Evolutionary conservation across 176 grass and related monocot species (phyloP).

Genomic region (Rhynchospora breviuscula): DNA sequence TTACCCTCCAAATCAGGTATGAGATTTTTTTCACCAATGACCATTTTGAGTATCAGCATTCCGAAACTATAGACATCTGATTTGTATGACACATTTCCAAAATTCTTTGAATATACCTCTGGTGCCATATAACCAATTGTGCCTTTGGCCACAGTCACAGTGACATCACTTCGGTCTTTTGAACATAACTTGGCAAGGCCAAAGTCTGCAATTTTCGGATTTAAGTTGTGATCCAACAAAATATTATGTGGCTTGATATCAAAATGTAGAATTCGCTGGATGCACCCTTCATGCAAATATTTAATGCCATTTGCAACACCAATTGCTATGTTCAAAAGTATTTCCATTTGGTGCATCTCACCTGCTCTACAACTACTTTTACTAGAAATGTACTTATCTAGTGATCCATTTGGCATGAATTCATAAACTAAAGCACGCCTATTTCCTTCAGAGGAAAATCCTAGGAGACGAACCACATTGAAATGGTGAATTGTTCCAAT

Average conservation of each 20-base stretch:
- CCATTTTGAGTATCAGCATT: slow-evolving; percentile 52
- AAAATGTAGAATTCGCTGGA: slow-evolving; percentile 44
- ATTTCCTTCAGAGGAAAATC: slow-evolving; percentile 27
- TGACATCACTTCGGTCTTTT: slow-evolving; percentile 17
- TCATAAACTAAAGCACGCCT: slow-evolving; percentile 29
- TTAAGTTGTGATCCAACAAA: slow-evolving; percentile 34
- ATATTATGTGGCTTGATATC: slow-evolving; percentile 56
- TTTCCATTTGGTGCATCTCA: slow-evolving; percentile 19
- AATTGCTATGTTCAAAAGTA: slow-evolving; percentile 29
- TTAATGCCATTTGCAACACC: slow-evolving; percentile 34
- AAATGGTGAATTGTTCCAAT: too few relatives aligned
- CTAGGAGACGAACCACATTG: slow-evolving; percentile 22
- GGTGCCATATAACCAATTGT: slow-evolving; percentile 52
- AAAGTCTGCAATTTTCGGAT: slow-evolving; percentile 52
- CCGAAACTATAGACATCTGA: slow-evolving; percentile 49
- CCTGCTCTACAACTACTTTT: not conserved
- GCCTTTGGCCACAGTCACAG: slow-evolving; percentile 22
- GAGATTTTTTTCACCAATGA: slow-evolving; percentile 24
- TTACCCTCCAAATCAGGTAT: not conserved
- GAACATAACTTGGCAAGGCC: slow-evolving; percentile 38
- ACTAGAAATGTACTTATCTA: slow-evolving; percentile 25
- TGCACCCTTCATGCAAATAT: slow-evolving; percentile 46
- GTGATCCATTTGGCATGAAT: slow-evolving; percentile 31
- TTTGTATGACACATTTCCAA: slow-evolving; percentile 38
- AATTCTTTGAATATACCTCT: slow-evolving; percentile 39